These are phyloP conservation scores for Ophiostoma himal-ulmi DNA, from an alignment of 2,329 filamentous ascomycete species.

Conservation along the genomic window DNA sequence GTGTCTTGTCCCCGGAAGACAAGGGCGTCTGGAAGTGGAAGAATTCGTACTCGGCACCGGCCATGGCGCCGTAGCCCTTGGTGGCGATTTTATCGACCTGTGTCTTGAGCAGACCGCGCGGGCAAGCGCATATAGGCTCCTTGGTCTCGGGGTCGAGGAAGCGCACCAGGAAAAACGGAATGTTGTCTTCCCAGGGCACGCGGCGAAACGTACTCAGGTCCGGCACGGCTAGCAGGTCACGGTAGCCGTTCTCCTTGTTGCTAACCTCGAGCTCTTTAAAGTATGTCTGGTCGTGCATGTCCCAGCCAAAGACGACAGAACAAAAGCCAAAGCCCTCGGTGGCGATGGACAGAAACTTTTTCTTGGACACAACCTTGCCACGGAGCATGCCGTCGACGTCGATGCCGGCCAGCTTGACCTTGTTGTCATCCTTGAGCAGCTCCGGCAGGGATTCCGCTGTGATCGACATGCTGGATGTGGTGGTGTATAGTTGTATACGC, in stretches of 20 bases:
- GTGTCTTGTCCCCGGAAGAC: conserved; percentile 31
- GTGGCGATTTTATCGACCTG: conserved; percentile 61
- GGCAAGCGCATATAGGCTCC: conserved; percentile 68
- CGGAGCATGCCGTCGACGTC: conserved; percentile 84
- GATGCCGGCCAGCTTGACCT: conserved; percentile 81
- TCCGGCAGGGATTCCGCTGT: conserved; percentile 60
- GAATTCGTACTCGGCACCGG: conserved; percentile 93
- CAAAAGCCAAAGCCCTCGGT: conserved; percentile 84
- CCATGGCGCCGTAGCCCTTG: conserved; percentile 75
- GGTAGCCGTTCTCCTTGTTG: conserved; percentile 86
- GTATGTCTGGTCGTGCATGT: conserved; percentile 93
- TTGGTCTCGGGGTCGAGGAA: conserved; percentile 77
- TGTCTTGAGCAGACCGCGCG: conserved; percentile 66
- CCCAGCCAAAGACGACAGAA: conserved; percentile 91
- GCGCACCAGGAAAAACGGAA: conserved; percentile 78
- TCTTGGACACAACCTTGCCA: conserved; percentile 86
- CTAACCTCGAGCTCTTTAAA: conserved; percentile 78
- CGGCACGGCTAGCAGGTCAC: conserved; percentile 74
- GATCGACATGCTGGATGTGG: conserved; percentile 31
- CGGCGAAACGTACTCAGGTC: conserved; percentile 72
- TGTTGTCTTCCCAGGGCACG: conserved; percentile 84
- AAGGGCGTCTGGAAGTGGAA: conserved; percentile 75
- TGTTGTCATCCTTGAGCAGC: conserved; percentile 63
- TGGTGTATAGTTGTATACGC: background rate
- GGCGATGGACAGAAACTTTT: conserved; percentile 84